Evolutionary conservation across 345 rosid species (phyloP), one percentile per base, ranked within the genome.

Genomic region (Pelargonium nanum): DNA sequence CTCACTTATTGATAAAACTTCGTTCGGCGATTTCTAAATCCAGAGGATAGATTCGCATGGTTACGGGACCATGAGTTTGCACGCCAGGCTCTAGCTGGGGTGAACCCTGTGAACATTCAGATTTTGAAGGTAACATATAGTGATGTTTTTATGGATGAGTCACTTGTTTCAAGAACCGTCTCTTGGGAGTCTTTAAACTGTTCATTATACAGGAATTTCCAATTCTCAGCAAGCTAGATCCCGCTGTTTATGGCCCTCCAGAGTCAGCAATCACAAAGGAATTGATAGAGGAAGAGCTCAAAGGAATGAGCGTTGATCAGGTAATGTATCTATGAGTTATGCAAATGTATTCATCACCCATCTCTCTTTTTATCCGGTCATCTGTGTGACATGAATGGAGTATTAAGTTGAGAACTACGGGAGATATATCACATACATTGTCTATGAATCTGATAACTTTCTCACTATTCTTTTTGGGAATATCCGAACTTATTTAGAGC

Each of bases 31-130:
- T 62, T 20, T 63, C 9, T 65, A 17, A 68, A 22, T 72, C 21
- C 76, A 92, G 98, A 79, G 72, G 97, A 92, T 65, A 80, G 97
- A 55, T 92, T 92, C 80, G 77, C 97, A 15, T 92, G 98, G 98
- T 71, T 92, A 63, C 78, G 98, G 56, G 98, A 92, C 60, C 80
- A 80, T 21, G 98, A 92, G 66, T 92, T 92, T 56, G 95, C 93
- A n/a, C 86, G 97, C 26, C 97, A 87, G 78, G 68, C 91, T 64
- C 68, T 89, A 62, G 97, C 96, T 23, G 98, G 96, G 66, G 97
- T 92, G 60, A 89, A 92, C 62, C 96, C 98, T 1, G 93, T 89
- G 26, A 81, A 76, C 75, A 89, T 92, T 56, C 83, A 85, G 82
- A 64, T 89, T 63, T 57, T 89, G 16, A 89, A 75, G 93, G 96